Percentiles rank a stretch among this genome's conserved stretches.
Evolutionary conservation across 495 filamentous ascomycete species (phyloP).

Genomic region (Pyronema omphalodes): DNA sequence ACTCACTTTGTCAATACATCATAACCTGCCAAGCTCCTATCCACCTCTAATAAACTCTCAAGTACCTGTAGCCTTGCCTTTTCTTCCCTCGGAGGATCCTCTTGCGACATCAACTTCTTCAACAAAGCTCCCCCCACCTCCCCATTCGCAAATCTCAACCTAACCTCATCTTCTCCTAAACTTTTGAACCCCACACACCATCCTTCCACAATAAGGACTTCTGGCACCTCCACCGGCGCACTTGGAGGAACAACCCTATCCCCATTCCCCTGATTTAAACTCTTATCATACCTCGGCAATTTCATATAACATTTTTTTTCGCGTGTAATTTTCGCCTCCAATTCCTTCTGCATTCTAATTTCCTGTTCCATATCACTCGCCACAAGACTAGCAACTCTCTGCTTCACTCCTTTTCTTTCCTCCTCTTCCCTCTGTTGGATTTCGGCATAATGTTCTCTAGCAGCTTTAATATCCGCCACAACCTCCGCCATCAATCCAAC

Average conservation of each 20-base stretch:
- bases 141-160: background rate
- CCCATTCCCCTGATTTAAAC: slow-evolving; percentile 54
- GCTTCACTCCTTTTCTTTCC: too few relatives aligned
- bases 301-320: slow-evolving; percentile 16
- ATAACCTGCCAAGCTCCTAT: slow-evolving; percentile 49
- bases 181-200: slow-evolving; percentile 81
- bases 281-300: slow-evolving; percentile 71
- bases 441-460: slow-evolving; percentile 31
- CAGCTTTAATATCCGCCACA: slow-evolving; percentile 41
- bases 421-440: too few relatives aligned
- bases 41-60: slow-evolving; percentile 53
- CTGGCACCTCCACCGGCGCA: slow-evolving; percentile 38
- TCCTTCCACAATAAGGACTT: slow-evolving; percentile 70
- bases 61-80: slow-evolving; percentile 30
- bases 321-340: too few relatives aligned
- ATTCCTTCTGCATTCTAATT: too few relatives aligned
- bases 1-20: slow-evolving; percentile 48
- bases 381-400: slow-evolving; percentile 29
- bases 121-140: slow-evolving; percentile 33
- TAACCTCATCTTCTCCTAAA: slow-evolving; percentile 35
- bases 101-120: slow-evolving; percentile 29
- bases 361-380: slow-evolving; percentile 16
- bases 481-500: slow-evolving; percentile 41
- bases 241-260: slow-evolving; percentile 52
- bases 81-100: slow-evolving; percentile 19